These are phyloP conservation scores for Aegle marmelos DNA, from an alignment of 345 rosid genomes.

Conservation along the genomic window DNA sequence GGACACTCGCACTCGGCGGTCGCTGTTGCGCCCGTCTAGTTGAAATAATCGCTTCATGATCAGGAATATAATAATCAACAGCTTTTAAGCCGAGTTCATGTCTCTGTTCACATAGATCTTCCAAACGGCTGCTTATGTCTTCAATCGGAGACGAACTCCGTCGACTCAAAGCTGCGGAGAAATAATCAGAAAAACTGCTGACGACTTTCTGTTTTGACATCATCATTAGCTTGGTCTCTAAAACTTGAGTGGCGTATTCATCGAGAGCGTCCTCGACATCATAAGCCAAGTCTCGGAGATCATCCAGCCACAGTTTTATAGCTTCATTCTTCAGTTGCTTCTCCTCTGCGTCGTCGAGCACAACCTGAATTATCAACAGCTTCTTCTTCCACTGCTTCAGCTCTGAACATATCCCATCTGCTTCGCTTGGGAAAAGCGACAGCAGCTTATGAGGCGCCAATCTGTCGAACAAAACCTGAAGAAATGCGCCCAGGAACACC, in stretches of 20 bases:
- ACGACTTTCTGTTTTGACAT: neutral
- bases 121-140: no score
- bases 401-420: neutral
- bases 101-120: no score
- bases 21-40: neutral
- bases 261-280: neutral
- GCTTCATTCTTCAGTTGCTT: no score
- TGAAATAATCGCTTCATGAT: neutral
- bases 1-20: neutral
- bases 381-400: neutral
- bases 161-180: no score
- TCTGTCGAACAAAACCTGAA: conserved; percentile 1
- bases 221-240: neutral
- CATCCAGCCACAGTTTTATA: no score
- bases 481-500: neutral
- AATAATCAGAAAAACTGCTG: no score
- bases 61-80: no score
- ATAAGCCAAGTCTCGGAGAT: no score
- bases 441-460: neutral
- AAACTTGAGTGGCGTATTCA: neutral
- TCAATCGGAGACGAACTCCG: no score
- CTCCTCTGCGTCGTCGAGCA: no score
- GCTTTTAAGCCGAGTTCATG: neutral
- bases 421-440: no score
- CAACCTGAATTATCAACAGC: neutral